These are phyloP conservation scores for Xylariales sp. DNA, from an alignment of 2,329 filamentous ascomycete species.

Conservation along the genomic window DNA sequence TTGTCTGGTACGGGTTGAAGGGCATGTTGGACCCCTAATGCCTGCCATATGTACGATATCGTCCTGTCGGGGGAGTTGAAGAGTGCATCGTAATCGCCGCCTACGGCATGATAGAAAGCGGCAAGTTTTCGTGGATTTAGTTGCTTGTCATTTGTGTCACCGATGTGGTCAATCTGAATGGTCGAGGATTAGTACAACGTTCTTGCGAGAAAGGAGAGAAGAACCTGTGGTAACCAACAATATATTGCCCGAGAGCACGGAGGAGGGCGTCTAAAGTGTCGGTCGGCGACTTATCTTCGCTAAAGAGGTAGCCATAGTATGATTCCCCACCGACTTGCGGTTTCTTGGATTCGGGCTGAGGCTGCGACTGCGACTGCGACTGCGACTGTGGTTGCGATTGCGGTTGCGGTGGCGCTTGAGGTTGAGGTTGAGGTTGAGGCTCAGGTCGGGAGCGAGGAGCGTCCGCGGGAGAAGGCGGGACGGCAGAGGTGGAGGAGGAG, in stretches of 20 bases:
- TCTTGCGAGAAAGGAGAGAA: slow-evolving; percentile 3
- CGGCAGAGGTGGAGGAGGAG: slow-evolving; percentile 26
- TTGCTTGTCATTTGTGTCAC: slow-evolving; percentile 63
- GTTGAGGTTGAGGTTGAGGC: slow-evolving; percentile 22
- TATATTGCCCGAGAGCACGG: slow-evolving; percentile 74
- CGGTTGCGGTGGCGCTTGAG: slow-evolving; percentile 32
- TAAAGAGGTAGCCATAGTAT: slow-evolving; percentile 76
- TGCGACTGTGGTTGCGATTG: slow-evolving; percentile 27
- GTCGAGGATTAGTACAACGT: slow-evolving; percentile 19
- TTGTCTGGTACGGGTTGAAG: slow-evolving; percentile 77
- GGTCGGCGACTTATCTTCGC: slow-evolving; percentile 74
- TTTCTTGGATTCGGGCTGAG: slow-evolving; percentile 34
- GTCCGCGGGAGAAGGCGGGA: slow-evolving; percentile 29
- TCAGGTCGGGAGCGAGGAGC: slow-evolving; percentile 32
- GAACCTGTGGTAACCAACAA: slow-evolving; percentile 64
- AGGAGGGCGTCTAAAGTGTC: slow-evolving; percentile 75
- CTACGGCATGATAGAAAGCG: slow-evolving; percentile 80
- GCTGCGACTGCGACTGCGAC: slow-evolving; percentile 26
- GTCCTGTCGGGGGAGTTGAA: slow-evolving; percentile 80
- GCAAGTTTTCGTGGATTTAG: slow-evolving; percentile 77
- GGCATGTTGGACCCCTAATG: slow-evolving; percentile 88
- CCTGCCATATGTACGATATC: slow-evolving; percentile 92
- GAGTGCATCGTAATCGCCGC: slow-evolving; percentile 80
- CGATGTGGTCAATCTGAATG: slow-evolving; percentile 66
- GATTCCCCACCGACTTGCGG: slow-evolving; percentile 46